Conservation (phyloP, 345 rosid genomes). For the Aquilaria malaccensis region DNA sequence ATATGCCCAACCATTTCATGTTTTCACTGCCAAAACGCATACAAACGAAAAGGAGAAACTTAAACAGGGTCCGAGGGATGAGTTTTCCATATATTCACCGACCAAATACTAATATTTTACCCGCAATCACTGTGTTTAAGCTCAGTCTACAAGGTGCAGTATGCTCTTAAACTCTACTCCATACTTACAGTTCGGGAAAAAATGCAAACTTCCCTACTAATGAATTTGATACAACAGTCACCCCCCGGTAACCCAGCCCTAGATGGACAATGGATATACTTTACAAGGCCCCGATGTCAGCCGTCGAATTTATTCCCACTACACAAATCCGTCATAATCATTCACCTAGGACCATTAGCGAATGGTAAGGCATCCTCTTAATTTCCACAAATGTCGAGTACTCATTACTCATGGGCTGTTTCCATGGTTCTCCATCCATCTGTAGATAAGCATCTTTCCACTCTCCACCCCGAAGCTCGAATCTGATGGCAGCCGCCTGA, state of each 20-base stretch:
- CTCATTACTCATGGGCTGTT: slow-evolving; percentile 62
- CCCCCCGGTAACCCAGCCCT: background rate
- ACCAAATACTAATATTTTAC: too few species aligned
- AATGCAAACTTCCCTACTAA: too few species aligned
- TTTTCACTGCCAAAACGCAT: too few species aligned
- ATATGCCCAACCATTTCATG: too few species aligned
- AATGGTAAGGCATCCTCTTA: slow-evolving; percentile 60
- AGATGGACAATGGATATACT: background rate
- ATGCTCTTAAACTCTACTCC: too few species aligned
- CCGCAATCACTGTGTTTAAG: too few species aligned
- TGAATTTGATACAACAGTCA: slow-evolving; percentile 3
- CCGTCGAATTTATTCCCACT: background rate
- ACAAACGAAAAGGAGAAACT: too few species aligned
- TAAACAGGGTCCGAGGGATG: too few species aligned
- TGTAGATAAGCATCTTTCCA: slow-evolving; percentile 80
- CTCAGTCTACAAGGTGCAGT: too few species aligned
- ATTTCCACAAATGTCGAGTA: slow-evolving; percentile 69
- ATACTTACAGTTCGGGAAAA: too few species aligned
- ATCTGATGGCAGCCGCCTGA: slow-evolving; percentile 77
- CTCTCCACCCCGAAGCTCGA: slow-evolving; percentile 81
- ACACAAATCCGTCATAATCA: slow-evolving; percentile 5
- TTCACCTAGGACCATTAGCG: slow-evolving; percentile 57
- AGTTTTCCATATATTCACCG: too few species aligned
- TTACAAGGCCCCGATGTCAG: slow-evolving; percentile 6
- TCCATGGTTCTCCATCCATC: slow-evolving; percentile 99